Conservation (phyloP, 2,329 filamentous ascomycete genomes). For the Parastagonospora nodorum region DNA sequence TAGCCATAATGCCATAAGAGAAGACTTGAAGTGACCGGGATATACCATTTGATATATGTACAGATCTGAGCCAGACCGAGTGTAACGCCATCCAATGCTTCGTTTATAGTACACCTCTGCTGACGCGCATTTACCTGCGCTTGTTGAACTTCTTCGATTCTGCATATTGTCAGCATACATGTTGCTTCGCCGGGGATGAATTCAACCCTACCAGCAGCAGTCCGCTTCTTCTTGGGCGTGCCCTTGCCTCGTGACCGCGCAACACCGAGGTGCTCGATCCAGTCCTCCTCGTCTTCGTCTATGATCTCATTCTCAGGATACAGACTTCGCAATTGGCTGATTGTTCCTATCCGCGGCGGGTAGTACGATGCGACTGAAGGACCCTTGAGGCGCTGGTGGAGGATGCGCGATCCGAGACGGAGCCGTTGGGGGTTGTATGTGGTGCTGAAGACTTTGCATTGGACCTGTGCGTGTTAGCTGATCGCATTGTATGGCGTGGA, state of each 20-base stretch:
- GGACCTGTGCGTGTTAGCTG: conserved; percentile 61
- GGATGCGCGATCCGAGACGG: conserved; percentile 87
- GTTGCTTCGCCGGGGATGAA: background rate
- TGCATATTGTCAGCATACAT: conserved; percentile 17
- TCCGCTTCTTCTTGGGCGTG: conserved; percentile 86
- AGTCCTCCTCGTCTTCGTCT: conserved; percentile 78
- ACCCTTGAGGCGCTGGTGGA: conserved; percentile 87
- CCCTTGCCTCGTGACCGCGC: conserved; percentile 73
- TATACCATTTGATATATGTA: background rate
- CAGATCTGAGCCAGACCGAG: background rate
- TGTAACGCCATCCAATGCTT: conserved; percentile 20
- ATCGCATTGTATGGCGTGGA: too few relatives aligned
- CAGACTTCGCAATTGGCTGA: conserved; percentile 73
- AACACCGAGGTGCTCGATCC: conserved; percentile 69
- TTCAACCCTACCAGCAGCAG: conserved; percentile 51
- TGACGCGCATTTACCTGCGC: conserved; percentile 43
- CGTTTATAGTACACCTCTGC: conserved; percentile 24
- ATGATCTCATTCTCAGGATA: conserved; percentile 72
- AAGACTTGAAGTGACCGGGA: background rate
- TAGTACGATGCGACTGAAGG: conserved; percentile 86
- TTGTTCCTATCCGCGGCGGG: conserved; percentile 72
- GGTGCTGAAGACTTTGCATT: conserved; percentile 89
- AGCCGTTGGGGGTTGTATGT: conserved; percentile 85
- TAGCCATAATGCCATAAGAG: conserved; percentile 4
- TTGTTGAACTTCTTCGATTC: conserved; percentile 56